Base-by-base conservation (phyloP, 2,329 filamentous ascomycete genomes). In the Paracorniculantispora psalliotae region DNA sequence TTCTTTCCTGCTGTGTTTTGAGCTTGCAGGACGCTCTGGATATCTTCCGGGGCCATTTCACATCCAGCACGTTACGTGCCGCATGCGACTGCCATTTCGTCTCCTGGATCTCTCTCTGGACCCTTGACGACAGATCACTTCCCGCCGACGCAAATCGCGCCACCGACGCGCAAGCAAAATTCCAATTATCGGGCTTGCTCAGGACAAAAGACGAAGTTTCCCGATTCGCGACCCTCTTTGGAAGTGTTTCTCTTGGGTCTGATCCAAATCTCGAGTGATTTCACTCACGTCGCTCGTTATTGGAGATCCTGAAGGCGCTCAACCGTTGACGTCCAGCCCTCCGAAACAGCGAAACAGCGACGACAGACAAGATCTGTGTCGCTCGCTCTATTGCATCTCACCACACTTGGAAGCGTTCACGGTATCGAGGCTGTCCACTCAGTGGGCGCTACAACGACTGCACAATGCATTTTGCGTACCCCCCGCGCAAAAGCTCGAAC, bases 391-490 rank as follows among this genome's bases (percentile, higher is more conserved):
- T 44, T 28, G 30, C 25, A 28, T 28, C 8, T 13, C 21, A 25
- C 4, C 33, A 12, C 12, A 9, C 8, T 19, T 37, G 26, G 13
- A 33, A 19, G 9, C 25, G 7, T 33, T 28, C 13, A 25, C 19
- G 39, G 44, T 10, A 23, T 4, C 13, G 37, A 52, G 39, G 13
- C 21, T 37, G 28, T 51, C 37, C 51, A 28, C 44, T 6, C 1
- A 12, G 33, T 43, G 58, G 51, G 33, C 44, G 58, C 51, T 44
- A 26, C 19, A 10, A 25, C 41, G 21, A 44, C 25, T 2, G 43
- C 58, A 59, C 67, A 66, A 94, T 96, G 91, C 92, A 96, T 73
- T 92, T 93, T 80, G 91, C 92, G 63, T 87, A 96, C 67, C 92
- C 92, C 58, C 85, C 91, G 68, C 88, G 92, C 73, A 96, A 93